phyloP scores from a whole-genome alignment of 768 basidiomycete genomes.

The Sarcodon aspratus region DNA sequence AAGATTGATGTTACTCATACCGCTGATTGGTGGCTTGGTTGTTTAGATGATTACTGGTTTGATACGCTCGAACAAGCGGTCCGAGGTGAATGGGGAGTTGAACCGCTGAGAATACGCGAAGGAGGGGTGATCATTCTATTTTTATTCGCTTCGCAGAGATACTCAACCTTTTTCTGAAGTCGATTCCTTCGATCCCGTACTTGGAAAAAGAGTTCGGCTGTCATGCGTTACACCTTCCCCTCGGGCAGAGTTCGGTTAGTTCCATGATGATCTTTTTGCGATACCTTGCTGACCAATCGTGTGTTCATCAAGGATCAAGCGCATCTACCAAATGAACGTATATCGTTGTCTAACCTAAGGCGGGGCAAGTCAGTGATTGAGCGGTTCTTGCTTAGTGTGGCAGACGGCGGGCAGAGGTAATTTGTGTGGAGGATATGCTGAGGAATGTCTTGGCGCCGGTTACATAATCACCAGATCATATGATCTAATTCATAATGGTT shows the following conservation, averaged over 20 bases:
- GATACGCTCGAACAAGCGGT: conserved; percentile 76
- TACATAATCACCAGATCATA: too few relatives aligned
- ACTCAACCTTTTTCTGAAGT: conserved; percentile 29
- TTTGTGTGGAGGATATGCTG: not conserved
- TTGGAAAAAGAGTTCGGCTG: conserved; percentile 88
- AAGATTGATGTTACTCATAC: conserved; percentile 73
- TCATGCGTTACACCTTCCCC: conserved; percentile 84
- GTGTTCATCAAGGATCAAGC: conserved; percentile 58
- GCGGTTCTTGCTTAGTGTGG: conserved; percentile 53
- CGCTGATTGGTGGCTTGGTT: conserved; percentile 96
- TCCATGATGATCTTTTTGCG: not conserved
- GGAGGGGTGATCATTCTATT: conserved; percentile 58
- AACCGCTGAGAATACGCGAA: conserved; percentile 83
- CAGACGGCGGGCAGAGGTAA: conserved; percentile 11
- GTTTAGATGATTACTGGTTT: conserved; percentile 79
- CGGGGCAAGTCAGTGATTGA: conserved; percentile 71
- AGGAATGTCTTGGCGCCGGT: too few relatives aligned
- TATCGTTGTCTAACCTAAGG: conserved; percentile 72
- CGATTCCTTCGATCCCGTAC: conserved; percentile 89
- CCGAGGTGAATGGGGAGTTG: conserved; percentile 75
- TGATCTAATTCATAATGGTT: too few relatives aligned
- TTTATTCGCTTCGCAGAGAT: not conserved
- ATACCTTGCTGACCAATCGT: not conserved
- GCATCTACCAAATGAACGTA: conserved; percentile 88
- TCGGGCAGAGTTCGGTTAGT: conserved; percentile 83